Evolutionary conservation across 2,329 filamentous ascomycete genomes (phyloP), one percentile per base, ranked within the genome.

Genomic region (Ceratocystis smalleyi): DNA sequence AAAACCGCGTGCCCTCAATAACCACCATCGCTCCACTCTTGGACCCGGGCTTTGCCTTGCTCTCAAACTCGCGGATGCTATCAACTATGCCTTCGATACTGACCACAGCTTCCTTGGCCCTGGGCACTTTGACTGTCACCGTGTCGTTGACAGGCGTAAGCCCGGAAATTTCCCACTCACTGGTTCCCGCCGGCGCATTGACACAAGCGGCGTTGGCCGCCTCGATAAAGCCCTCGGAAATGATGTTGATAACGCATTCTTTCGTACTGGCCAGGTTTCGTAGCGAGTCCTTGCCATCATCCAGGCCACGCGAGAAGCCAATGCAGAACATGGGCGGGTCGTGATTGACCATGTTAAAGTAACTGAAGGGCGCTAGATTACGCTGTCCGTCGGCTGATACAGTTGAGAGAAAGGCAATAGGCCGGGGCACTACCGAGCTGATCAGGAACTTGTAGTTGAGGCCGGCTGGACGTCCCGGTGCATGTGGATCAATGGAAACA

Each of bases 361-460:
- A 96, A 71, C 83, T 88, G 74, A 94, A 96, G 0, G 91, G 91
- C 0, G 91, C 89, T 1, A 96, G 79, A 75, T 96, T 97, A 17
- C 72, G 78, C 68, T 68, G 78, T 43, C 70, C 74, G 24, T 88
- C 89, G 70, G 91, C 86, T 24, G 77, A 77, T 63, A 74, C 72
- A 8, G 83, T 83, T 66, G 79, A 82, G 40, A 85, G 71, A 72
- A 86, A 82, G 62, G 81, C 83, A 71, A 96, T 86, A 12, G 92
- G 92, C 12, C 92, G 83, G 0, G 92, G 92, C 17, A 91, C 81
- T 69, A 96, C 83, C 68, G 83, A 84, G 19, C 84, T 88, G 74
- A 96, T 95, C 67, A 96, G 78, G 15, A 96, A 82, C 75, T 95
- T 96, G 81, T 97, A 96, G 79, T 96, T 96, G 76, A 82, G 84